A percentile compares a stretch with the other conserved stretches of the same genome.
Evolutionary conservation across 2,329 filamentous ascomycete species (phyloP).

Genomic region (Hypoxylon sp.): DNA sequence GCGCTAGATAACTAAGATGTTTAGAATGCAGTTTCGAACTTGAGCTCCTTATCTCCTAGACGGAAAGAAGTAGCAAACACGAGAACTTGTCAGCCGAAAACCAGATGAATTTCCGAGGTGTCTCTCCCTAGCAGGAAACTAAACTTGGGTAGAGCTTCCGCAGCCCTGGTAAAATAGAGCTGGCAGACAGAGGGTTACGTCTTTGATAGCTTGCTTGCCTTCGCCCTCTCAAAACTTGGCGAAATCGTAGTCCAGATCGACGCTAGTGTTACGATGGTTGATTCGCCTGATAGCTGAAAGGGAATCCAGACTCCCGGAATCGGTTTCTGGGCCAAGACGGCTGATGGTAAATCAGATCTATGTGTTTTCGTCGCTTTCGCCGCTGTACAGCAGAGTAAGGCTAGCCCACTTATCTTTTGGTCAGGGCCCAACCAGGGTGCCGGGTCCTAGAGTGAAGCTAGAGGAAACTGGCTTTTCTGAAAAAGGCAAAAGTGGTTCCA

Average conservation of each 20-base stretch:
- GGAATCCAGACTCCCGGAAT: conserved; percentile 16
- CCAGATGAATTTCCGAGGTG: conserved; percentile 15
- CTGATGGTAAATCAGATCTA: conserved; percentile 30
- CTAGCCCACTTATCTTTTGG: conserved; percentile 33
- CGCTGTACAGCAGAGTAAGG: conserved; percentile 37
- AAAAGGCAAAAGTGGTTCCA: conserved; percentile 38
- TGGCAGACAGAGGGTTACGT: conserved; percentile 27
- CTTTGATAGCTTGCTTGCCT: conserved; percentile 28
- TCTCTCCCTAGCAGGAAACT: conserved; percentile 13
- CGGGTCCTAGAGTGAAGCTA: conserved; percentile 29
- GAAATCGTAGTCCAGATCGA: conserved; percentile 23
- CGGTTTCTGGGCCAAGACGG: conserved; percentile 25
- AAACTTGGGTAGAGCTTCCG: conserved; percentile 30
- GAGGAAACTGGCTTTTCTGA: conserved; percentile 36
- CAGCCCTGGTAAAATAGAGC: conserved; percentile 31
- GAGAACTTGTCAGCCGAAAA: conserved; percentile 13
- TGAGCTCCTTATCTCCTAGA: conserved; percentile 12
- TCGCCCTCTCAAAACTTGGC: conserved; percentile 13
- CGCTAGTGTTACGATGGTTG: conserved; percentile 19
- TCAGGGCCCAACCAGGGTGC: conserved; percentile 27
- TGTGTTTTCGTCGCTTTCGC: conserved; percentile 23
- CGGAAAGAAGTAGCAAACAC: conserved; percentile 3
- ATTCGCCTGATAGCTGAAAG: conserved; percentile 11
- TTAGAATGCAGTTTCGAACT: conserved; percentile 20
- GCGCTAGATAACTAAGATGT: conserved; percentile 1